A percentile compares a stretch with the other conserved stretches of the same genome.
phyloP scores from a whole-genome alignment of 371 early-diverging fungal genomes.

The Rhizopus stolonifer region DNA sequence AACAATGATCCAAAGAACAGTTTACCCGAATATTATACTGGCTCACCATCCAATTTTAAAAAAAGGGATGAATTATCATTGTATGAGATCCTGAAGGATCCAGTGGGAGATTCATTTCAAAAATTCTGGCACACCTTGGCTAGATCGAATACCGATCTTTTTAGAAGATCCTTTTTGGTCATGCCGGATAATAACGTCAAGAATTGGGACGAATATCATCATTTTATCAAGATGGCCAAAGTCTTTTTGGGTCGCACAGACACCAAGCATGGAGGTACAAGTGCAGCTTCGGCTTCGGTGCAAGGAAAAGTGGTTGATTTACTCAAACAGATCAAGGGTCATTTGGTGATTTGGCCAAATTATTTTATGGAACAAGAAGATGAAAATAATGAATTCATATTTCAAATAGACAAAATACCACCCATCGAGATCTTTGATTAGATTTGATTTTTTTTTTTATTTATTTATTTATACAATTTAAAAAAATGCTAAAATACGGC shows the following conservation, averaged over 20 bases:
- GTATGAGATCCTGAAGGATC: slow-evolving; percentile 44
- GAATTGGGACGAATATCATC: slow-evolving; percentile 61
- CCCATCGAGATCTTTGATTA: slow-evolving; percentile 63
- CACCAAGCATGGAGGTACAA: slow-evolving; percentile 22
- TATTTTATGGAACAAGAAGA: slow-evolving; percentile 57
- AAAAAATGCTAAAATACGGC: not conserved
- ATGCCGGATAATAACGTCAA: slow-evolving; percentile 72
- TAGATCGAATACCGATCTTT: slow-evolving; percentile 52
- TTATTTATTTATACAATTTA: not conserved
- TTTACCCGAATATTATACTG: slow-evolving; percentile 9
- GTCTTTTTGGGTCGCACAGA: slow-evolving; percentile 28
- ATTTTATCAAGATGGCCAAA: slow-evolving; percentile 49
- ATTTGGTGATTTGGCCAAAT: slow-evolving; percentile 59
- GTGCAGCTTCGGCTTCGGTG: slow-evolving; percentile 20
- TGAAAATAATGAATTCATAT: slow-evolving; percentile 45
- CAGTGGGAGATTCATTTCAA: slow-evolving; percentile 51
- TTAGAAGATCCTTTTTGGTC: slow-evolving; percentile 62
- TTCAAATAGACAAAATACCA: slow-evolving; percentile 50
- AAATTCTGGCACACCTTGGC: slow-evolving; percentile 55
- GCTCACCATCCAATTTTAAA: not conserved
- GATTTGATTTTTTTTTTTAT: not conserved
- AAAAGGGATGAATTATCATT: slow-evolving; percentile 1
- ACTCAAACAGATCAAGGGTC: slow-evolving; percentile 46
- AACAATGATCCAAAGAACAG: slow-evolving; percentile 15
- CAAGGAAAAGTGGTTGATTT: slow-evolving; percentile 20